Evolutionary conservation across 495 filamentous ascomycete genomes (phyloP).

Genomic region (Penicillium tannophilum): DNA sequence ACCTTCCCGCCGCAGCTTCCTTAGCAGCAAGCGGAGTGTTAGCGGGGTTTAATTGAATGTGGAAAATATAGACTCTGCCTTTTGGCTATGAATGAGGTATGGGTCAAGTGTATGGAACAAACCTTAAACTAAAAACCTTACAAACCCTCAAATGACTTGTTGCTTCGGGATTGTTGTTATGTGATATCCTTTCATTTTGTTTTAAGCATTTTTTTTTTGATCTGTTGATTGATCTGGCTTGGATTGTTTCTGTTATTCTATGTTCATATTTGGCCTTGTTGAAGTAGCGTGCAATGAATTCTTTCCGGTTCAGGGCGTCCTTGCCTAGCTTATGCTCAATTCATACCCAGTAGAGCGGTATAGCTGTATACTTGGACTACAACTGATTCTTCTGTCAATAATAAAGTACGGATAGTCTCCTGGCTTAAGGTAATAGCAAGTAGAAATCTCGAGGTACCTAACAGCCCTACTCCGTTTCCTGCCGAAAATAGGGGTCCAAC

Average conservation of each 20-base stretch:
- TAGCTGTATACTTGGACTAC: neutral
- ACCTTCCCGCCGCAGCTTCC: constrained; percentile 50
- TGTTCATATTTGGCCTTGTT: neutral
- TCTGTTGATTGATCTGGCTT: neutral
- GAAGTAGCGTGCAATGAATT: neutral
- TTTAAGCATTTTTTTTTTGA: constrained; percentile 2
- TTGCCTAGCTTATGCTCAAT: neutral
- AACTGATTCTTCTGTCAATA: neutral
- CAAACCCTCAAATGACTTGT: constrained; percentile 1
- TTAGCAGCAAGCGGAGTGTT: constrained; percentile 60
- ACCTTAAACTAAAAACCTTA: neutral
- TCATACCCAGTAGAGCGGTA: neutral
- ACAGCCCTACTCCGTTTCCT: neutral
- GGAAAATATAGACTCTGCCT: constrained; percentile 8
- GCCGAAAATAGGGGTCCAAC: neutral
- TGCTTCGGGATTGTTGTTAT: constrained; percentile 10
- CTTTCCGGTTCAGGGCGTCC: neutral
- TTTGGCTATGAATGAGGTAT: constrained; percentile 8
- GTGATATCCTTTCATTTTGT: constrained; percentile 25
- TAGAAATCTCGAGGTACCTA: neutral
- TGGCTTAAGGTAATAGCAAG: no score
- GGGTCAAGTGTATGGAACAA: constrained; percentile 22
- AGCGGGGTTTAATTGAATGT: constrained; percentile 36
- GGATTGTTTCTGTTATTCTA: neutral
- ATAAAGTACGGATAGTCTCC: no score